A percentile compares a stretch with the other conserved stretches of the same genome.
Conservation (phyloP, 2,329 filamentous ascomycete species). For the Aureobasidium musti region DNA sequence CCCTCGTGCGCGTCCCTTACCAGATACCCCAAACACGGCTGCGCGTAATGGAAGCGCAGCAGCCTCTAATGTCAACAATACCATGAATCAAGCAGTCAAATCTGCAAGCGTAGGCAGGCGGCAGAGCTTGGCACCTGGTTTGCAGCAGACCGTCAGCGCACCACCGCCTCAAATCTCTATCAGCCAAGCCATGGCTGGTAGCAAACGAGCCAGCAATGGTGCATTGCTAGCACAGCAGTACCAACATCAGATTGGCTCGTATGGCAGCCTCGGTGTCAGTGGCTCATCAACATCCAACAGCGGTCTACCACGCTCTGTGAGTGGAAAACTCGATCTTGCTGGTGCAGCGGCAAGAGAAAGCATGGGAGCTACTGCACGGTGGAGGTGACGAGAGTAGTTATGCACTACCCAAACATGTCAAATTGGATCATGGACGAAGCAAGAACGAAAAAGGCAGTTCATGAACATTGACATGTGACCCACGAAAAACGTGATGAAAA, state of each 20-base stretch:
- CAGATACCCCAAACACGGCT: constrained; percentile 36
- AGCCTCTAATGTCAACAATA: constrained; percentile 34
- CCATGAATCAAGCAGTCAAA: constrained; percentile 31
- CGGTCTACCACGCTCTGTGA: constrained; percentile 30
- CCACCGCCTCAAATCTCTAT: not conserved
- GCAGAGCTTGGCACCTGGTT: constrained; percentile 15
- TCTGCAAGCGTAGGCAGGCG: constrained; percentile 1
- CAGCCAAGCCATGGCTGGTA: constrained; percentile 34
- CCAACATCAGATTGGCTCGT: constrained; percentile 17
- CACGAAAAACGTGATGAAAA: constrained; percentile 17
- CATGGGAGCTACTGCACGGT: constrained; percentile 33
- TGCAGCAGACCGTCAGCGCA: constrained; percentile 5
- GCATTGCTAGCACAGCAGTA: constrained; percentile 31
- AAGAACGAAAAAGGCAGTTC: constrained; percentile 9
- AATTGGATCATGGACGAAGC: constrained; percentile 1
- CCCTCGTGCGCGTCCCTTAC: constrained; percentile 35
- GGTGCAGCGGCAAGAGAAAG: constrained; percentile 36
- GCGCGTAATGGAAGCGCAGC: constrained; percentile 31
- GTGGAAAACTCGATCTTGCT: constrained; percentile 34
- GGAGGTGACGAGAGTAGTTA: constrained; percentile 24
- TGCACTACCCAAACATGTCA: not conserved
- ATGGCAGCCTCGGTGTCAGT: constrained; percentile 9
- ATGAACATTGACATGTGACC: constrained; percentile 24
- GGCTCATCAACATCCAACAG: constrained; percentile 22
- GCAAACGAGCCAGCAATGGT: constrained; percentile 36